Evolutionary conservation across 2,329 filamentous ascomycete species (phyloP), one percentile per base, ranked within the genome.

Genomic region (Teratosphaeria gauchensis): DNA sequence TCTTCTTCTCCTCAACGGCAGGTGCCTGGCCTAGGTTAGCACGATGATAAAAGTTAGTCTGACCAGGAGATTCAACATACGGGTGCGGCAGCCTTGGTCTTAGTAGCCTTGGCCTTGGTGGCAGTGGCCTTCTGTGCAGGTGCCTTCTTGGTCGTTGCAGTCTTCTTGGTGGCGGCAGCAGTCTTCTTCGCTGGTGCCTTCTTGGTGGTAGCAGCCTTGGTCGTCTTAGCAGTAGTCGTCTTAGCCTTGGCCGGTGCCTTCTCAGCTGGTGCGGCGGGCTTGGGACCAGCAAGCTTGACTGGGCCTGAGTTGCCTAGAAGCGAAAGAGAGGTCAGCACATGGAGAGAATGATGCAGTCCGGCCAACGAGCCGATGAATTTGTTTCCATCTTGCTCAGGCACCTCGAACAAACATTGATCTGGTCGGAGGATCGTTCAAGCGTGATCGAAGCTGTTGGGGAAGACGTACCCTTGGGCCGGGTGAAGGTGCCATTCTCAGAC

Each of bases 401-500:
- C 6, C 19, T 11, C n/a, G 9, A 54, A 58, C 58, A 58, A 54
- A 38, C 35, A 52, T 35, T 31, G 32, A 62, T 53, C 51, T 61
- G 56, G 55, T 60, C 53, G 53, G 42, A 55, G 28, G 24, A 61
- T 46, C 30, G 52, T 62, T 54, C 35, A 51, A 30, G 51, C 51
- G 58, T 63, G 58, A 61, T 46, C 61, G 42, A 55, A 58, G 68
- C 66, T 64, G 64, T 62, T 67, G 31, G 58, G 58, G 57, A 61
- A 61, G 54, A 80, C 84, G 66, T 82, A 90, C 90, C 91, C 85
- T 96, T 96, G 71, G 91, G 92, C 75, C 92, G 90, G 71, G 86
- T 82, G 73, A 96, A 96, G 69, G 89, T 82, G 63, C 89, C 89
- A 81, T 88, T 91, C 71, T 95, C 89, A 68, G 92, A 90, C 74